Conservation (phyloP, 202 grass and related monocot species). For the Eragrostis tef region DNA sequence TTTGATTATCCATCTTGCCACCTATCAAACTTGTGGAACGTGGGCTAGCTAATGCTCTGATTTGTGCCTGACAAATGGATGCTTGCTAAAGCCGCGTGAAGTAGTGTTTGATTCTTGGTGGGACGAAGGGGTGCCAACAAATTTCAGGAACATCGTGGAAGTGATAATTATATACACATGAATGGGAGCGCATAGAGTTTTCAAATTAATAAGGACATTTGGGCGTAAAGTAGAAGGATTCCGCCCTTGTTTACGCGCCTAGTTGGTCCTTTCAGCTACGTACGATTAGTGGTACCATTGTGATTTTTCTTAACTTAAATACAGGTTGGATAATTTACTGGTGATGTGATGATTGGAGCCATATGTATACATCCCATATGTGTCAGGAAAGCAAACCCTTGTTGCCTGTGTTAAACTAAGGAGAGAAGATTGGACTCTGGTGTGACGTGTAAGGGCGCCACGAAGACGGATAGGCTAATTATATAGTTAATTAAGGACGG, state of each 20-base stretch:
- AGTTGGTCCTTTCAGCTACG: slow-evolving; percentile 40
- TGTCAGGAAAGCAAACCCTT: slow-evolving; percentile 38
- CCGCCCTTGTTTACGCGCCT: slow-evolving; percentile 31
- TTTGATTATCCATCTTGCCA: slow-evolving; percentile 34
- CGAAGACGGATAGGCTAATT: slow-evolving; percentile 26
- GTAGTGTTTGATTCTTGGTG: slow-evolving; percentile 28
- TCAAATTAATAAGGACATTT: slow-evolving; percentile 14
- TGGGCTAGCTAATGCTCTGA: slow-evolving; percentile 18
- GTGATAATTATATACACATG: background rate
- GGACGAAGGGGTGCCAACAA: slow-evolving; percentile 4
- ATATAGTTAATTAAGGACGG: background rate
- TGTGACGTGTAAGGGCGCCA: slow-evolving; percentile 15
- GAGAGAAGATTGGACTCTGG: slow-evolving; percentile 15
- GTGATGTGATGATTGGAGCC: slow-evolving; percentile 44
- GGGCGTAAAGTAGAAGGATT: slow-evolving; percentile 27
- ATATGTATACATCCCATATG: slow-evolving; percentile 18
- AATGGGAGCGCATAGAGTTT: background rate
- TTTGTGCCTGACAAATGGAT: slow-evolving; percentile 22
- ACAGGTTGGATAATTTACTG: slow-evolving; percentile 36
- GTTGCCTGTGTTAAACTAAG: slow-evolving; percentile 41
- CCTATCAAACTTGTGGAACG: slow-evolving; percentile 30
- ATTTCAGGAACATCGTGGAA: slow-evolving; percentile 22
- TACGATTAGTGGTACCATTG: background rate
- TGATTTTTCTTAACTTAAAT: background rate
- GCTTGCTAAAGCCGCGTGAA: slow-evolving; percentile 5